These are phyloP conservation scores for Cenchrus americanus DNA, from an alignment of 176 grass and related monocot genomes.

Conservation along the genomic window DNA sequence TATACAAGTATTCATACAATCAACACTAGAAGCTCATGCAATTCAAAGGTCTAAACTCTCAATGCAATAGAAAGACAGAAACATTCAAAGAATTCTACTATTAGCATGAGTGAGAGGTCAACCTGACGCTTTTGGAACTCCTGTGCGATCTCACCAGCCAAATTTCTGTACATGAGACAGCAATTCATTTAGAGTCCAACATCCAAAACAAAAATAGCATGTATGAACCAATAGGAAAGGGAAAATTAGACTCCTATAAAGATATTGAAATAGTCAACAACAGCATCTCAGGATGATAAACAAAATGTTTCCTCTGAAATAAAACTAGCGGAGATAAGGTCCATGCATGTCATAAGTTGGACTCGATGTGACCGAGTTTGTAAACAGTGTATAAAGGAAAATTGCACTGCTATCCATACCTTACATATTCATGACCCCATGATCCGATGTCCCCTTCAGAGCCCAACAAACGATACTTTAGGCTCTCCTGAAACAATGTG, in stretches of 20 bases:
- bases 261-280: not conserved
- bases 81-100: not conserved
- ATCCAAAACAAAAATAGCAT: conserved; percentile 9
- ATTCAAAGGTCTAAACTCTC: not conserved
- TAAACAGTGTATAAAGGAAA: too few species aligned
- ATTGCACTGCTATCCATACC: conserved; percentile 46
- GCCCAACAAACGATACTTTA: conserved; percentile 84
- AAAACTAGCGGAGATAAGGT: too few species aligned
- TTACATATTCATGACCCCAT: conserved; percentile 98
- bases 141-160: conserved; percentile 93
- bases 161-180: conserved; percentile 63
- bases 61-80: not conserved
- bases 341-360: too few species aligned
- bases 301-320: not conserved
- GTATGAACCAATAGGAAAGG: not conserved
- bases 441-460: conserved; percentile 94
- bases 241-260: not conserved
- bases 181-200: conserved; percentile 31
- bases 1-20: too few species aligned
- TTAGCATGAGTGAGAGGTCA: conserved; percentile 20
- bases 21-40: not conserved
- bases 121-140: conserved; percentile 98
- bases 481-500: conserved; percentile 69
- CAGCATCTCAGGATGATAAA: not conserved
- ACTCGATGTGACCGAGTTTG: too few species aligned